These are phyloP conservation scores for Colletotrichum viniferum DNA, from an alignment of 2,329 filamentous ascomycete genomes.

Conservation along the genomic window DNA sequence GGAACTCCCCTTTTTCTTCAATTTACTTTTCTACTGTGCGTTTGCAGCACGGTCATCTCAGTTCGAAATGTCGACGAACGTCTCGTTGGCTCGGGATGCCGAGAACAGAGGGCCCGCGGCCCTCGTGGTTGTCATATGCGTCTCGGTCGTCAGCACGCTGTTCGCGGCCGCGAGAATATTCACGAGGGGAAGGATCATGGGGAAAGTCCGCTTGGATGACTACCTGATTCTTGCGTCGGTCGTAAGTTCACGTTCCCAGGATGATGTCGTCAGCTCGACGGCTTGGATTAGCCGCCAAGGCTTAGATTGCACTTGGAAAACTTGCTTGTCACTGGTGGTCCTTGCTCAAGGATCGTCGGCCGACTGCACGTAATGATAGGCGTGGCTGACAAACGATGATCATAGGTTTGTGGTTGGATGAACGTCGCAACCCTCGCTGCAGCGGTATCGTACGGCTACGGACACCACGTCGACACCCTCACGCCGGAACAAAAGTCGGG, in stretches of 20 bases:
- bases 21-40: background rate
- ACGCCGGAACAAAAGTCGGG: conserved; percentile 29
- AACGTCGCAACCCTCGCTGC: conserved; percentile 37
- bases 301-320: background rate
- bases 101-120: conserved; percentile 34
- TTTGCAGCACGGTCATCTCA: background rate
- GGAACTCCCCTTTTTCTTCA: background rate
- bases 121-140: conserved; percentile 30
- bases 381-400: background rate
- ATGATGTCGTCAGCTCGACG: background rate
- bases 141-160: conserved; percentile 31
- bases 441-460: conserved; percentile 41
- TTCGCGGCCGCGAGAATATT: conserved; percentile 33
- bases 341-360: background rate
- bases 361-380: background rate
- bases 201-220: conserved; percentile 38
- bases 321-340: background rate
- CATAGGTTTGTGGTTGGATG: conserved; percentile 28
- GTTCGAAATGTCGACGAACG: background rate
- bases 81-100: background rate
- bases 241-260: conserved; percentile 25
- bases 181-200: conserved; percentile 30
- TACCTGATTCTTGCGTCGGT: conserved; percentile 38
- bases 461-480: conserved; percentile 39
- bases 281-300: background rate